phyloP scores from a whole-genome alignment of 1,284 basidiomycete species.

The Tremellales sp. region DNA sequence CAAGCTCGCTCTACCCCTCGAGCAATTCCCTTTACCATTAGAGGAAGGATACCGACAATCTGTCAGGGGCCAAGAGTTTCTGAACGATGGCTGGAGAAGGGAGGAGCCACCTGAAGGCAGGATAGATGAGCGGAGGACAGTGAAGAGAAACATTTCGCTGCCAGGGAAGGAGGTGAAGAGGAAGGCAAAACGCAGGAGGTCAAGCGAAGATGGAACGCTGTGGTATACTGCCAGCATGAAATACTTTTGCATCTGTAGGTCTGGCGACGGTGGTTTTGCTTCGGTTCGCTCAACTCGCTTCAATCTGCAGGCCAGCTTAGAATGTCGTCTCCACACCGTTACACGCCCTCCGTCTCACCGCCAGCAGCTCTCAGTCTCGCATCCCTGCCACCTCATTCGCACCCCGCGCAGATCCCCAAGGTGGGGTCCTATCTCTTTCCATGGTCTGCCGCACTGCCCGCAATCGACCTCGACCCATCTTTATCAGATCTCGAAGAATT shows the following conservation, averaged over 20 bases:
- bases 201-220: slow-evolving; percentile 1
- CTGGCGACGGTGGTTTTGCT: not conserved
- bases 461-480: slow-evolving; percentile 10
- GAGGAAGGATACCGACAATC: slow-evolving; percentile 2
- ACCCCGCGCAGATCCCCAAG: slow-evolving; percentile 4
- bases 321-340: not conserved
- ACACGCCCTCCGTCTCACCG: not conserved
- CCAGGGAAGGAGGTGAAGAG: not conserved
- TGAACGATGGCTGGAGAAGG: slow-evolving; percentile 21
- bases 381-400: not conserved
- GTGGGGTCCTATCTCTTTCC: slow-evolving; percentile 4
- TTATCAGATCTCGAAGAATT: slow-evolving; percentile 26
- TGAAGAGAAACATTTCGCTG: not conserved
- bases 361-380: not conserved
- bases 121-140: slow-evolving; percentile 1
- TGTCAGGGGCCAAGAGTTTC: slow-evolving; percentile 18
- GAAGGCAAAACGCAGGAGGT: not conserved
- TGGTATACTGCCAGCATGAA: slow-evolving; percentile 31
- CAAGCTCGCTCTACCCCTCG: slow-evolving; percentile 13
- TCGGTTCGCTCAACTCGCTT: not conserved
- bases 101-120: slow-evolving; percentile 9
- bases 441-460: slow-evolving; percentile 4
- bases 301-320: not conserved
- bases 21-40: slow-evolving; percentile 5
- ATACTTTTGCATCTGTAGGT: slow-evolving; percentile 31